Evolutionary conservation across 148 eudicot species (phyloP).

Genomic region (Diospyros lotus): DNA sequence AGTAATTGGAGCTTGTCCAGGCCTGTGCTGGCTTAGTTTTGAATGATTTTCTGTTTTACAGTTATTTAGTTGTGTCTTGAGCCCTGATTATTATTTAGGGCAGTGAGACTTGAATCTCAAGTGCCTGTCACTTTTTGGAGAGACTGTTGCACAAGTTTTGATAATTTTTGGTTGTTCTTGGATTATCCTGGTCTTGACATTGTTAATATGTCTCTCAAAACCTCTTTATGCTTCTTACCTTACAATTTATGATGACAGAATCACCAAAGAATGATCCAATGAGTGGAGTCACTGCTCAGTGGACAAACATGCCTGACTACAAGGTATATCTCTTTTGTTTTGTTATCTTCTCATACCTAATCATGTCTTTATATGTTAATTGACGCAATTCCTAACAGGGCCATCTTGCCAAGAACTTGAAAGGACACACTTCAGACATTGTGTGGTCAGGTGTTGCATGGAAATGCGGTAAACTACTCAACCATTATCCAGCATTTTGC

Average conservation of each 20-base stretch:
- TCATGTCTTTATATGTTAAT: neutral
- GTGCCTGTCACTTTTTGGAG: neutral
- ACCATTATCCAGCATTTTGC: slow-evolving; percentile 73
- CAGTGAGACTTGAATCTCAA: neutral
- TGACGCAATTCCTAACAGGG: slow-evolving; percentile 39
- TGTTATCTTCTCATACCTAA: neutral
- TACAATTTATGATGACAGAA: slow-evolving; percentile 35
- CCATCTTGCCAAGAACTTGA: slow-evolving; percentile 44
- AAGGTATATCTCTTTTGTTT: slow-evolving; percentile 38
- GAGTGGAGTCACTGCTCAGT: slow-evolving; percentile 28
- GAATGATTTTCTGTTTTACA: neutral
- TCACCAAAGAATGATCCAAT: slow-evolving; percentile 46
- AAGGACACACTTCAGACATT: slow-evolving; percentile 57
- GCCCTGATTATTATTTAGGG: neutral
- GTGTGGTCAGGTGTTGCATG: slow-evolving; percentile 83
- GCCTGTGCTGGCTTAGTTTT: neutral
- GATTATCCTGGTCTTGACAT: neutral
- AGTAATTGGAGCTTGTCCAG: neutral
- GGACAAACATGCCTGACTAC: slow-evolving; percentile 32
- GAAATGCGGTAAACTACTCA: slow-evolving; percentile 87
- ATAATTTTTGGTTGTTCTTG: neutral
- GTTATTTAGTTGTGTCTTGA: neutral
- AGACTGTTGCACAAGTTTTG: neutral
- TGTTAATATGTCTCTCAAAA: neutral
- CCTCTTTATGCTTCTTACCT: neutral